These are phyloP conservation scores for Williopsis jadinii DNA, from an alignment of 1,139 yeast species.

Conservation along the genomic window DNA sequence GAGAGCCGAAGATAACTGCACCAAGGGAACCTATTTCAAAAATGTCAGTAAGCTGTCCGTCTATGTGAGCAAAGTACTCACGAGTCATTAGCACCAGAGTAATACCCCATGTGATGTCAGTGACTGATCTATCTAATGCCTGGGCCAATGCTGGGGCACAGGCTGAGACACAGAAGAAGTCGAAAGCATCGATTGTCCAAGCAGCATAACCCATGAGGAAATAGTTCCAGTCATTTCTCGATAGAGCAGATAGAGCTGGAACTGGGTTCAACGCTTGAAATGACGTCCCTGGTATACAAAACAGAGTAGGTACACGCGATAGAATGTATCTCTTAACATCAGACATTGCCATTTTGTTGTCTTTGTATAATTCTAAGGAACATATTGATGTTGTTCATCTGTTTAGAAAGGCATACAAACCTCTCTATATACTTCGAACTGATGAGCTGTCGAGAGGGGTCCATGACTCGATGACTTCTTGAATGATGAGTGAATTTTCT, in stretches of 20 bases:
- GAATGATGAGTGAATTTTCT: too few relatives aligned
- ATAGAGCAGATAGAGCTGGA: slow-evolving; percentile 29
- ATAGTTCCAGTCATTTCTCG: slow-evolving; percentile 34
- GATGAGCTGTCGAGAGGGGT: too few relatives aligned
- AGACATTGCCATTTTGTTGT: too few relatives aligned
- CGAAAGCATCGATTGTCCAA: slow-evolving; percentile 48
- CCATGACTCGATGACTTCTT: too few relatives aligned
- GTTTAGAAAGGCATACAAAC: too few relatives aligned
- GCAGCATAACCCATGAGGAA: slow-evolving; percentile 39
- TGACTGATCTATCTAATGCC: slow-evolving; percentile 32
- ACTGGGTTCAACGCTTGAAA: slow-evolving; percentile 26
- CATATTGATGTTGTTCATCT: too few relatives aligned
- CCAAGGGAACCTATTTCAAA: slow-evolving; percentile 33
- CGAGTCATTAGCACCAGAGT: slow-evolving; percentile 51
- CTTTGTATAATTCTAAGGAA: too few relatives aligned
- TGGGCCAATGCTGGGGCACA: slow-evolving; percentile 38
- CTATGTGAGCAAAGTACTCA: background rate
- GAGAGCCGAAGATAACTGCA: slow-evolving; percentile 45
- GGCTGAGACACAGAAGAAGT: slow-evolving; percentile 44
- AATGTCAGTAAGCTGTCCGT: too few relatives aligned
- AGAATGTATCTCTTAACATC: slow-evolving; percentile 4
- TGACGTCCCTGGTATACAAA: slow-evolving; percentile 7
- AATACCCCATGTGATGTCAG: slow-evolving; percentile 49
- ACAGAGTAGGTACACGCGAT: slow-evolving; percentile 10
- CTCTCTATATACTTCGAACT: too few relatives aligned